These are phyloP conservation scores for Neospermospora avenae DNA, from an alignment of 2,329 filamentous ascomycete species.

Conservation along the genomic window DNA sequence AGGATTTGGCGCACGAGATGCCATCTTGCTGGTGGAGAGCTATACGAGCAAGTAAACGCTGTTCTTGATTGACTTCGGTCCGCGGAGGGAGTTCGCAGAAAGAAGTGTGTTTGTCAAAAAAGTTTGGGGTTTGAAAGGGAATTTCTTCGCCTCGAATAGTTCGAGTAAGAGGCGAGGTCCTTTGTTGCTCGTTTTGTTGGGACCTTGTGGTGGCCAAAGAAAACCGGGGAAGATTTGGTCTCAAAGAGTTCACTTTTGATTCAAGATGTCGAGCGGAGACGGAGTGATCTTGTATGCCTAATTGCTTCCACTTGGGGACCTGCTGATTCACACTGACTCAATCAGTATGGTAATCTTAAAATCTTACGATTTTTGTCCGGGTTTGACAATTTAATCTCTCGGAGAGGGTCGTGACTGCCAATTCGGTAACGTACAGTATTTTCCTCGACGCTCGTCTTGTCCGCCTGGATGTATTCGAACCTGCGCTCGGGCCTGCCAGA, in stretches of 20 bases:
- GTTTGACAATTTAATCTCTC: neutral
- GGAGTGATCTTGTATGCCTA: neutral
- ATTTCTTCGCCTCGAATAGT: too few species aligned
- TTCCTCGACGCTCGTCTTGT: neutral
- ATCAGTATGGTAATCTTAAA: neutral
- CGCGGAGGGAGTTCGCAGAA: constrained; percentile 4
- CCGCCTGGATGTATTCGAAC: neutral
- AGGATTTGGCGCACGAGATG: constrained; percentile 46
- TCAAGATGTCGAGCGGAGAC: neutral
- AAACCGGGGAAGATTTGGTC: neutral
- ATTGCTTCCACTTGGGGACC: neutral
- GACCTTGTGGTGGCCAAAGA: neutral
- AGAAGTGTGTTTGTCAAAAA: neutral
- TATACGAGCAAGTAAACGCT: neutral
- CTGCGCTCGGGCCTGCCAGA: constrained; percentile 31
- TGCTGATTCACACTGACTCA: constrained; percentile 2
- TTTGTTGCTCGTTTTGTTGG: constrained; percentile 1
- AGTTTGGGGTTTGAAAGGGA: too few species aligned
- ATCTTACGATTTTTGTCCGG: neutral
- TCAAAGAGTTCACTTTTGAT: neutral
- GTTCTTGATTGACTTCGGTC: neutral
- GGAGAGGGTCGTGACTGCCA: neutral
- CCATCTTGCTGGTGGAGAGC: constrained; percentile 14
- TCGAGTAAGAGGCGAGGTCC: neutral
- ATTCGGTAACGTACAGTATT: neutral